phyloP scores from a whole-genome alignment of 2,329 filamentous ascomycete species.

The Xylariaceae sp. region DNA sequence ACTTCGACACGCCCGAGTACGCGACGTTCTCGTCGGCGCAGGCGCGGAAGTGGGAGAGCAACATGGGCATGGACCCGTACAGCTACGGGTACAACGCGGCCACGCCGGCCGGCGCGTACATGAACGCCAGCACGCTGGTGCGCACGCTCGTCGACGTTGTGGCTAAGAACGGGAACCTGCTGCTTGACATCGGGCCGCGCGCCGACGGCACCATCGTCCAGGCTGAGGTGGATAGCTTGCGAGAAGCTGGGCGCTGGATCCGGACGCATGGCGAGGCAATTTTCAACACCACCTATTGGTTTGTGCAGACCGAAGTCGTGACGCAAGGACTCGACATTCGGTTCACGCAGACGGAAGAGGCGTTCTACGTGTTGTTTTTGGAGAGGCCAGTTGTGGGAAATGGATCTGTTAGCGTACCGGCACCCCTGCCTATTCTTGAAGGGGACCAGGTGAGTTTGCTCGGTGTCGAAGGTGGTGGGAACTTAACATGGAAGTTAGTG shows the following conservation, averaged over 20 bases:
- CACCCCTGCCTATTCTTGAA: conserved; percentile 52
- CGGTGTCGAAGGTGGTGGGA: conserved; percentile 41
- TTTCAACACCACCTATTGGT: conserved; percentile 60
- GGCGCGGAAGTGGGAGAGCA: conserved; percentile 64
- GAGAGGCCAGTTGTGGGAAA: conserved; percentile 44
- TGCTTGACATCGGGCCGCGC: conserved; percentile 62
- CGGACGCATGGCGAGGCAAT: conserved; percentile 58
- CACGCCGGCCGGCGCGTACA: conserved; percentile 54
- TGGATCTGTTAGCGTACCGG: conserved; percentile 47
- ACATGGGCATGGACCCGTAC: conserved; percentile 64
- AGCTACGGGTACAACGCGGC: conserved; percentile 65
- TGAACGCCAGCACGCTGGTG: conserved; percentile 57
- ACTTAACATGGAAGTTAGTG: conserved; percentile 33
- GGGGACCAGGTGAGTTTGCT: conserved; percentile 55
- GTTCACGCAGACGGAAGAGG: conserved; percentile 58
- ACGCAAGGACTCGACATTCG: conserved; percentile 43
- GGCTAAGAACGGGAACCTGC: conserved; percentile 51
- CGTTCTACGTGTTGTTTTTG: conserved; percentile 58
- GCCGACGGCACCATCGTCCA: conserved; percentile 60
- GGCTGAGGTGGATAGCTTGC: conserved; percentile 53
- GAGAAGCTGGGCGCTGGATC: conserved; percentile 61
- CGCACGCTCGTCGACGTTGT: conserved; percentile 44
- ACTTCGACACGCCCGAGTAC: conserved; percentile 69
- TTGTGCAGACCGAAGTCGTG: conserved; percentile 36
- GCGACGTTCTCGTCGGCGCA: conserved; percentile 55